Base-by-base conservation (phyloP, 257 asterid species). In the Nicotiana paniculata region DNA sequence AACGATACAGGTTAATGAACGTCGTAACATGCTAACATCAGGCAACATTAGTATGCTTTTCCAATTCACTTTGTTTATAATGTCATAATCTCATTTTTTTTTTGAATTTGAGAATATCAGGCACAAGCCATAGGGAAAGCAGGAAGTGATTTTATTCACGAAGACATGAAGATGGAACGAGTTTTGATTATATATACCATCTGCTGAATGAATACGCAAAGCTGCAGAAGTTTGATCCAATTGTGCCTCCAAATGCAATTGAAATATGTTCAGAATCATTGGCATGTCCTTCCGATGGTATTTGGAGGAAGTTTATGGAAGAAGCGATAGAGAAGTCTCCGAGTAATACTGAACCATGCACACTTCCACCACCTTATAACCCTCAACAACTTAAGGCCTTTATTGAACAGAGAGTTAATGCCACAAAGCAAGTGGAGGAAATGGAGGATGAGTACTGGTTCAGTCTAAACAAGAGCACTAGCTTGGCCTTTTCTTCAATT, bases 141-240 rank as follows among this genome's bases (percentile, higher is more conserved):
- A 43, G 81, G 75, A 2, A 82, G 84, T 67, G 9, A 74, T 24
- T 82, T 30, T 4, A 43, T 82, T 7, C 63, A 82, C 12, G 62
- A 82, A 74, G 53, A 74, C 9, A 28, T 74, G 80, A 82, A 70
- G 63, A 82, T 82, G 84, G 72, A 82, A 12, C 67, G 0, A 0
- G 18, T 82, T 3, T 70, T 24, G 84, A 82, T 55, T 82, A 74
- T 65, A 82, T 74, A 12, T 74, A 70, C 81, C 81, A 61, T n/a
- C 17, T 82, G 15, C 6, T 82, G 24, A 82, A 35, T 30, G 81
- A 82, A 37, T 82, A 82, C 9, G 70, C 81, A 5, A 82, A 82
- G 55, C 48, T 82, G 28, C 46, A 70, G n/a, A 82, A 12, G 5
- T 82, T 70, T 53, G 28, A 74, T 37, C 84, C 84, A 39, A 12